A percentile compares a stretch with the other conserved stretches of the same genome.
Conservation (phyloP, 2,329 filamentous ascomycete species). For the Beauveria sp. region DNA sequence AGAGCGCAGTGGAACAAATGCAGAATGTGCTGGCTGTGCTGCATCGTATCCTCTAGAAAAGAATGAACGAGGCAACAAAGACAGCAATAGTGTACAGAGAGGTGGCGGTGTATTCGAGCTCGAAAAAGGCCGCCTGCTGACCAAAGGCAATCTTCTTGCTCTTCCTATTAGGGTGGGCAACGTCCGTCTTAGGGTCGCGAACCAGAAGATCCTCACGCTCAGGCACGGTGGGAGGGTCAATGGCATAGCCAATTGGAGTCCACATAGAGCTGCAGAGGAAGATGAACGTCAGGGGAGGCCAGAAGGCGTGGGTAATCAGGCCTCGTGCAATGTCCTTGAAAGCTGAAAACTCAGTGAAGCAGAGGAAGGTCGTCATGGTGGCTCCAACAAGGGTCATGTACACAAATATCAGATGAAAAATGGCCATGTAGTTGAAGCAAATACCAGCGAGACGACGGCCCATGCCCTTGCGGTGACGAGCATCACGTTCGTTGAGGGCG, state of each 20-base stretch:
- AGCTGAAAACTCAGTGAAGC: conserved; percentile 31
- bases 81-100: conserved; percentile 42
- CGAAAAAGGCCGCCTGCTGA: conserved; percentile 47
- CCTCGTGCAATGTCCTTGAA: conserved; percentile 37
- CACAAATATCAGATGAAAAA: conserved; percentile 48
- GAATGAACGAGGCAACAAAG: conserved; percentile 36
- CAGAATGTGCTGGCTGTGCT: not conserved
- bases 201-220: conserved; percentile 49
- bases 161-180: conserved; percentile 41
- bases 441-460: conserved; percentile 45
- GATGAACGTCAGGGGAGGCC: conserved; percentile 52
- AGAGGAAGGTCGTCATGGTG: conserved; percentile 42
- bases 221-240: conserved; percentile 50
- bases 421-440: conserved; percentile 46
- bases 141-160: conserved; percentile 50
- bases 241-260: conserved; percentile 53
- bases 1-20: not conserved
- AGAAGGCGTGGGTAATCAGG: conserved; percentile 53
- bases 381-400: conserved; percentile 45
- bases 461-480: conserved; percentile 42
- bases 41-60: conserved; percentile 1
- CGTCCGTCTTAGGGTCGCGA: conserved; percentile 45
- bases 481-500: conserved; percentile 50
- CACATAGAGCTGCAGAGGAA: conserved; percentile 47
- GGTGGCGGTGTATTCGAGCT: conserved; percentile 44